Percentiles rank a stretch among this genome's conserved stretches.
Conservation (phyloP, 1,284 basidiomycete species). For the Ustilago trichophora region DNA sequence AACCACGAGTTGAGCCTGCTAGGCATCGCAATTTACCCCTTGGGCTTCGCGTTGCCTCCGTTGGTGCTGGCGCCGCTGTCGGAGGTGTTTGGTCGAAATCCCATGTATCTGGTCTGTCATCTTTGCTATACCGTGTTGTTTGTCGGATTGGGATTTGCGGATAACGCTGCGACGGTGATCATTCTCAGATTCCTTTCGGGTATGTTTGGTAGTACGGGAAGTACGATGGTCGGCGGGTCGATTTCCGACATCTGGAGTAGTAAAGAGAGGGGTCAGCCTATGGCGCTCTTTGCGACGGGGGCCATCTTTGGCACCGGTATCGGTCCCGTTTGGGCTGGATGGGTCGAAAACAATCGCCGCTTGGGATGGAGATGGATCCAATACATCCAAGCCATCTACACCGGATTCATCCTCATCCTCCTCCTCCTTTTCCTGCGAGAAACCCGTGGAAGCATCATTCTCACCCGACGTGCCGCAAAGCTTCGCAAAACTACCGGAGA, state of each 20-base stretch:
- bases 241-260: constrained; percentile 69
- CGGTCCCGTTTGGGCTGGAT: constrained; percentile 75
- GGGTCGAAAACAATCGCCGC: constrained; percentile 74
- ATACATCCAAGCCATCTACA: constrained; percentile 72
- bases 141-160: constrained; percentile 65
- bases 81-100: constrained; percentile 79
- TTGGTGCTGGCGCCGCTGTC: constrained; percentile 75
- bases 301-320: constrained; percentile 73
- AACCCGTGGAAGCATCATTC: constrained; percentile 67
- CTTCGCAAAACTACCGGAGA: constrained; percentile 71
- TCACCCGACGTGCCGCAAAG: constrained; percentile 64
- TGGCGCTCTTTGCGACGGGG: constrained; percentile 67
- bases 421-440: constrained; percentile 63
- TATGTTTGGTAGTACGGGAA: constrained; percentile 73
- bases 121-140: constrained; percentile 69
- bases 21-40: constrained; percentile 70
- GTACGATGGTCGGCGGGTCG: constrained; percentile 80
- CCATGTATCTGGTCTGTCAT: constrained; percentile 74
- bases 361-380: constrained; percentile 83
- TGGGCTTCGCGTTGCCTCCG: constrained; percentile 78
- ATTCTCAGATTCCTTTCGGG: constrained; percentile 76
- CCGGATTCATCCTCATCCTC: constrained; percentile 38
- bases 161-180: constrained; percentile 77
- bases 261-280: constrained; percentile 73
- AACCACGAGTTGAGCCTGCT: constrained; percentile 73